These are phyloP conservation scores for Leccinellum albellum DNA, from an alignment of 768 basidiomycete genomes.

Conservation along the genomic window DNA sequence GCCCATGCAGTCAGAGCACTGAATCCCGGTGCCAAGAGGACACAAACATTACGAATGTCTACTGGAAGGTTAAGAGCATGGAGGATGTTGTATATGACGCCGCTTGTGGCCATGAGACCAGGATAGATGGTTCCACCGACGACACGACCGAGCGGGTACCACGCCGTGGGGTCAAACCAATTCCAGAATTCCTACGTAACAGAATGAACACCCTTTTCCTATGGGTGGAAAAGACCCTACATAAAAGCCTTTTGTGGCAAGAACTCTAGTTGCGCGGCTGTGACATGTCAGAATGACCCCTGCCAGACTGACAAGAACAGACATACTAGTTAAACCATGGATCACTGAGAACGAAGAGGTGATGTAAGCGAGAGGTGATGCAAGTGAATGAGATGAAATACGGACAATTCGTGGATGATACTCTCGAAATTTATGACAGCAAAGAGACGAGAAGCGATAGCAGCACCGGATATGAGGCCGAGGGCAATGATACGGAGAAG, in stretches of 20 bases:
- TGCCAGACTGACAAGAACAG: not conserved
- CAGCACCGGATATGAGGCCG: slow-evolving; percentile 86
- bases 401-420: slow-evolving; percentile 99
- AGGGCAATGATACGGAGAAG: slow-evolving; percentile 89
- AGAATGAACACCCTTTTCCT: slow-evolving; percentile 5
- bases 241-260: slow-evolving; percentile 93
- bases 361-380: not conserved
- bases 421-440: slow-evolving; percentile 98
- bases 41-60: slow-evolving; percentile 96
- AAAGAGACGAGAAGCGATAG: slow-evolving; percentile 93
- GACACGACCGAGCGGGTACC: slow-evolving; percentile 98
- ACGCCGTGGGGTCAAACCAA: slow-evolving; percentile 99
- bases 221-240: slow-evolving; percentile 43
- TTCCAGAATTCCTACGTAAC: slow-evolving; percentile 93
- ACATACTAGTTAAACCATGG: slow-evolving; percentile 99
- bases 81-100: slow-evolving; percentile 91
- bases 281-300: not conserved
- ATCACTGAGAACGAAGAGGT: slow-evolving; percentile 51
- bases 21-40: slow-evolving; percentile 94
- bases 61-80: slow-evolving; percentile 90
- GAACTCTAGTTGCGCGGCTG: slow-evolving; percentile 89
- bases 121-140: slow-evolving; percentile 99
- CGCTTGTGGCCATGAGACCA: slow-evolving; percentile 96
- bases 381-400: slow-evolving; percentile 11
- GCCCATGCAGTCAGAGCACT: slow-evolving; percentile 95